phyloP scores from a whole-genome alignment of 2,329 filamentous ascomycete species.

The Mariannaea sp. region DNA sequence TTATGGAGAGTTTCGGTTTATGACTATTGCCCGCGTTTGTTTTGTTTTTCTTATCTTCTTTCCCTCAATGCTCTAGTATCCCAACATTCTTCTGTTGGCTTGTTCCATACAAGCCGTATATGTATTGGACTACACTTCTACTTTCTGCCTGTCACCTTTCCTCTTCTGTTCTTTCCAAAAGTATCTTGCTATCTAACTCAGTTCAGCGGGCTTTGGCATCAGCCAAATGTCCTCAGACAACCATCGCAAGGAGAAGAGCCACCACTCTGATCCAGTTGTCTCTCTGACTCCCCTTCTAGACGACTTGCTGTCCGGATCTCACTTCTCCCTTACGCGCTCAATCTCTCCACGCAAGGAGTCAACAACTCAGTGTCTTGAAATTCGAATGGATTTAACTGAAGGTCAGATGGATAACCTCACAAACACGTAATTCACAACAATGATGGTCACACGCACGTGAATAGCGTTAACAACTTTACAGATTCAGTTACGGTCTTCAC shows the following conservation, averaged over 20 bases:
- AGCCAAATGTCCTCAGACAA: constrained; percentile 27
- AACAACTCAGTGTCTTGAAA: constrained; percentile 47
- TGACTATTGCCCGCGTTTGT: not conserved
- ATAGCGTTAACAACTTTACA: constrained; percentile 25
- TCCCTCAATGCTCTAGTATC: not conserved
- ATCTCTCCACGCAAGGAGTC: constrained; percentile 44
- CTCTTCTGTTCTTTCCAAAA: not conserved
- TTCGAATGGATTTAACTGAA: constrained; percentile 55
- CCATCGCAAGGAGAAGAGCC: constrained; percentile 23
- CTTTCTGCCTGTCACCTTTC: not conserved
- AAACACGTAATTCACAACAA: constrained; percentile 45
- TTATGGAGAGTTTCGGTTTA: not conserved
- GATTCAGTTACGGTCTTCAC: constrained; percentile 42
- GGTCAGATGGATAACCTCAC: constrained; percentile 55
- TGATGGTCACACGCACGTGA: not conserved
- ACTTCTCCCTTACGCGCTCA: constrained; percentile 39
- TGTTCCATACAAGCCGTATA: not conserved
- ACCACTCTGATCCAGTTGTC: constrained; percentile 33
- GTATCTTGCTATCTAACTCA: not conserved
- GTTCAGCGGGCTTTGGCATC: constrained; percentile 12
- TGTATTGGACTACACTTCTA: not conserved
- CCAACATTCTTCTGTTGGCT: not conserved
- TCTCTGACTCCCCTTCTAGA: constrained; percentile 42
- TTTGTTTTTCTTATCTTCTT: constrained; percentile 7
- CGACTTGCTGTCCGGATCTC: constrained; percentile 46